Evolutionary conservation across 108 stramenopile species (phyloP), one percentile per base, ranked within the genome.

Genomic region (Ochromonas danica): DNA sequence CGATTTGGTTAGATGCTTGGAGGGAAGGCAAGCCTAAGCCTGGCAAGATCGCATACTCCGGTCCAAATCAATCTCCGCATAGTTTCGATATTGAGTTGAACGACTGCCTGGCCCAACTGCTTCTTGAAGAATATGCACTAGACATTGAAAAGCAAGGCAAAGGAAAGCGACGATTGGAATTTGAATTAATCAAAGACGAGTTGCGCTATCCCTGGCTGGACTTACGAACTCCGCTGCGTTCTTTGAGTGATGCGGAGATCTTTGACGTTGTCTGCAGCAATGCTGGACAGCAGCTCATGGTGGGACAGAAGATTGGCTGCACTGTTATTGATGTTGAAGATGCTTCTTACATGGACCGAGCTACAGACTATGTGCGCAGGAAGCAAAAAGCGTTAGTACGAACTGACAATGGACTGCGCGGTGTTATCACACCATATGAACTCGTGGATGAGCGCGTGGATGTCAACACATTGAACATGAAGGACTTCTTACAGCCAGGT

Each of bases 171-270:
- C 67, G 70, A 28, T 45, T 74, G 80, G 27, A 80, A 38, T 71
- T 96, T 63, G 89, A 91, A 39, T 91, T 91, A 90, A 91, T 94
- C 57, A 94, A 94, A 78, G 92, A 93, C 91, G 94, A 95, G 79
- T 92, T 94, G 80, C 90, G 94, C 45, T 79, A 91, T 51, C 94
- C 94, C 1, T 94, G 87, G 78, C 86, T 81, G 43, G 93, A 92
- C 81, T 91, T 92, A 25, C 83, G 94, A 63, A 88, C 85, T 61
- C 91, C 93, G n/a, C 93, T 93, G 90, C 87, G 90, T 71, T 87
- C 86, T 31, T 80, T 93, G 25, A 80, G 75, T 62, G 86, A 86
- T 6, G 94, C 90, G 33, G 90, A 88, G 70, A 86, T 93, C 1
- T 95, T 95, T 82, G 87, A 81, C 43, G 81, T 93, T 6, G 87